These are phyloP conservation scores for Penicillium olsonii DNA, from an alignment of 2,329 filamentous ascomycete genomes.

Conservation along the genomic window DNA sequence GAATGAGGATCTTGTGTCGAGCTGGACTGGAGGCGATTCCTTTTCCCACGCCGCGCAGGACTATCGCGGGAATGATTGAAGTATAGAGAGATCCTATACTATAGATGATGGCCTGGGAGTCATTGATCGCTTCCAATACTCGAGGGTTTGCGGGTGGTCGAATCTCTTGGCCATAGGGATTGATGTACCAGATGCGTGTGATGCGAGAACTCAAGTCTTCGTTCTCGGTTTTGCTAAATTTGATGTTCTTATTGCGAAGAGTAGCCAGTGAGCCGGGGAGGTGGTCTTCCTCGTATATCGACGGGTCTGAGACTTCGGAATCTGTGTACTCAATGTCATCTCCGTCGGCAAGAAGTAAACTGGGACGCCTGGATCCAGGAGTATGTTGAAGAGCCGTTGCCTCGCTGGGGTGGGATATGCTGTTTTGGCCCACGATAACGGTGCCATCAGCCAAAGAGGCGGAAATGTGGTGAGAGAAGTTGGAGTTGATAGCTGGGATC, in stretches of 20 bases:
- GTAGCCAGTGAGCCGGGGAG: slow-evolving; percentile 70
- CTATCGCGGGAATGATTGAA: slow-evolving; percentile 77
- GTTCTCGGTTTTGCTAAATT: slow-evolving; percentile 76
- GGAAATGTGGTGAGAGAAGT: slow-evolving; percentile 93
- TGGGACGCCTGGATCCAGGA: slow-evolving; percentile 34
- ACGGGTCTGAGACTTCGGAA: slow-evolving; percentile 33
- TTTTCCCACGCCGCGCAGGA: slow-evolving; percentile 74
- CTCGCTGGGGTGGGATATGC: slow-evolving; percentile 80
- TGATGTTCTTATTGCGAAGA: slow-evolving; percentile 76
- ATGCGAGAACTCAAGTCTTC: slow-evolving; percentile 80
- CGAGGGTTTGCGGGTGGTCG: slow-evolving; percentile 79
- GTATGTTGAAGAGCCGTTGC: slow-evolving; percentile 54
- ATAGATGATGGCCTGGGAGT: slow-evolving; percentile 74
- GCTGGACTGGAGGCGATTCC: slow-evolving; percentile 56
- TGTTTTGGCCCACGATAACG: slow-evolving; percentile 86
- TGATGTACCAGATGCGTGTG: slow-evolving; percentile 91
- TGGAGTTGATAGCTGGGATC: slow-evolving; percentile 88
- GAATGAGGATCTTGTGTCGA: slow-evolving; percentile 74
- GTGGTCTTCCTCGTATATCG: slow-evolving; percentile 49
- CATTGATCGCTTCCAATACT: slow-evolving; percentile 67
- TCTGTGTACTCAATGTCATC: slow-evolving; percentile 35
- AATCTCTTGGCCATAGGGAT: slow-evolving; percentile 97
- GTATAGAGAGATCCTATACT: slow-evolving; percentile 95
- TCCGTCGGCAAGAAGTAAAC: slow-evolving; percentile 38
- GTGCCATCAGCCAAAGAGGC: slow-evolving; percentile 75